Evolutionary conservation across 371 early-diverging fungal species (phyloP), one percentile per base, ranked within the genome.

Genomic region (Nematocida major): DNA sequence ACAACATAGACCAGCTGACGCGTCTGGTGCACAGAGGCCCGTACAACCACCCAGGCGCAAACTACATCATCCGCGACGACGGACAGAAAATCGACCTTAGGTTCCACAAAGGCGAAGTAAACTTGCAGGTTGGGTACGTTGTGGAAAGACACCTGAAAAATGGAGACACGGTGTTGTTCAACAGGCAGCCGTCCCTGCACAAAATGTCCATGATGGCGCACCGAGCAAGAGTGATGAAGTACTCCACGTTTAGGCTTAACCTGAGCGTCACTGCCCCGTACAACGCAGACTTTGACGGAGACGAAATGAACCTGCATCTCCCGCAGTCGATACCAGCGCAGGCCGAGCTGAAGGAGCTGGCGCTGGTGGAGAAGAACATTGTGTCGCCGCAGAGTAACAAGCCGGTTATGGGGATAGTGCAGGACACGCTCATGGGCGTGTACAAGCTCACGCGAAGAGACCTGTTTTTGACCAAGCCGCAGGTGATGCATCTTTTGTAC

Each of bases 191-290:
- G 2, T 93, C 94, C 26, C 87, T 99, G 77, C 99, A 99, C 87
- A 99, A 99, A 86, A 97, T 97, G 97, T 91, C 92, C 73, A 99
- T 99, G 97, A 99, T 99, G 99, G 96, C 95, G 3, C 99, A 99
- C 85, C 86, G 89, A 54, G 93, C 94, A 42, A 89, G 90, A 76
- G 93, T 99, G 34, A 95, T 99, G 96, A 93, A 95, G 0, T 93
- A 91, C 83, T 93, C 93, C 28, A 99, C 97, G 3, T 97, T 99
- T 89, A 89, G 99, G 67, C 87, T 99, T 65, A 97, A 97, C 81
- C 86, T 97, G 47, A 94, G 95, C 47, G 97, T 94, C 47, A 96
- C 97, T 0, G 87, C 94, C n/a, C 97, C 99, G 18, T 99, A 99
- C 84, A 97, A 97, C 82, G 99, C 97, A 68, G 99, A 99, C 88